Percentiles rank a stretch among this genome's conserved stretches.
phyloP scores from a whole-genome alignment of 441 rosid genomes.

The Brassica balearica region DNA sequence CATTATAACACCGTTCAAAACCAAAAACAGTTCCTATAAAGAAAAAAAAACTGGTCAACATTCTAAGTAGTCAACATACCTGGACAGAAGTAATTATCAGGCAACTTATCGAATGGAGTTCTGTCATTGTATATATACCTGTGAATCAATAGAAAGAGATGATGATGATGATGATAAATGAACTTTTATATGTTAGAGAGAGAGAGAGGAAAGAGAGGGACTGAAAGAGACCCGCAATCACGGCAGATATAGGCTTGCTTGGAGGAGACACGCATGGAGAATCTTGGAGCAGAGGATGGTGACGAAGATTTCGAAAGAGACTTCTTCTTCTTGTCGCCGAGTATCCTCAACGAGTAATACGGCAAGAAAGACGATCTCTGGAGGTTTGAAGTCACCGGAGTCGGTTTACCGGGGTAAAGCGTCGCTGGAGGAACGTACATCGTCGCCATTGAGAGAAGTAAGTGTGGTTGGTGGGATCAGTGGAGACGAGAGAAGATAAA shows the following conservation, averaged over 20 bases:
- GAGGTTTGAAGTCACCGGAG: constrained; percentile 7
- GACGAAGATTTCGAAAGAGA: constrained; percentile 30
- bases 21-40: neutral
- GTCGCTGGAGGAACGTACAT: constrained; percentile 30
- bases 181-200: neutral
- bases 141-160: constrained; percentile 20
- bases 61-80: constrained; percentile 46
- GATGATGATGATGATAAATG: neutral
- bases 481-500: neutral
- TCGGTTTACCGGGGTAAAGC: constrained; percentile 22
- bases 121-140: constrained; percentile 91
- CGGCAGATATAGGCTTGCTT: constrained; percentile 92
- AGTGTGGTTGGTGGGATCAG: constrained; percentile 23
- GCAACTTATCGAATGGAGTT: constrained; percentile 84
- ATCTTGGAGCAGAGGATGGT: constrained; percentile 48
- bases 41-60: neutral
- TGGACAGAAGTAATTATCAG: constrained; percentile 84
- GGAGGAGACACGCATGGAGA: constrained; percentile 86
- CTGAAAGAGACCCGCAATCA: constrained; percentile 75
- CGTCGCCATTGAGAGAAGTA: constrained; percentile 31
- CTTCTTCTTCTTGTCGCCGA: constrained; percentile 23
- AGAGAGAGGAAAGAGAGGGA: neutral
- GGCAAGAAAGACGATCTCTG: constrained; percentile 37
- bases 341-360: constrained; percentile 23
- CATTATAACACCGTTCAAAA: neutral